phyloP scores from a whole-genome alignment of 164 flowering plant genomes.

The Chimonanthus praecox region DNA sequence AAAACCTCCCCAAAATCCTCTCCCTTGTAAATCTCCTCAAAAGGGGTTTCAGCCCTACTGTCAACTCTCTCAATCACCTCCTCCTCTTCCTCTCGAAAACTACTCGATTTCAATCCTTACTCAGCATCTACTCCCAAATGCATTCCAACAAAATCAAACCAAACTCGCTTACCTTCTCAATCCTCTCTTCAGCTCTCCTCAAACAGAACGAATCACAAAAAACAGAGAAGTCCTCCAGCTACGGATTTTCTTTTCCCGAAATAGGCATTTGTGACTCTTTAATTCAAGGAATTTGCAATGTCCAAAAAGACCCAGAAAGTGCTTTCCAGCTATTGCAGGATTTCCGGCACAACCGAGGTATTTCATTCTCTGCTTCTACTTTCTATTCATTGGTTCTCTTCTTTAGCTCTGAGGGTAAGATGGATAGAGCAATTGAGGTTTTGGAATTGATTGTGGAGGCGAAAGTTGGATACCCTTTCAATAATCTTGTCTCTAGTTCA shows the following conservation, averaged over 20 bases:
- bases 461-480: constrained; percentile 37
- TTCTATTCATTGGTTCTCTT: constrained; percentile 41
- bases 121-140: constrained; percentile 44
- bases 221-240: constrained; percentile 36
- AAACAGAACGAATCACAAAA: constrained; percentile 36
- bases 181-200: constrained; percentile 40
- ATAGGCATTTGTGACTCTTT: constrained; percentile 44
- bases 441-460: constrained; percentile 49
- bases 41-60: constrained; percentile 52
- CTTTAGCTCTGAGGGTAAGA: constrained; percentile 39
- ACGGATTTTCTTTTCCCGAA: constrained; percentile 10
- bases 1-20: constrained; percentile 15
- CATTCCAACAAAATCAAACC: constrained; percentile 29
- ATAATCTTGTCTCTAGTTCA: constrained; percentile 59
- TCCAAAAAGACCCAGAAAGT: constrained; percentile 43
- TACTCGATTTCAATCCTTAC: constrained; percentile 22
- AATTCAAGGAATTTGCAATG: constrained; percentile 37
- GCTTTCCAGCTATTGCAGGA: constrained; percentile 35
- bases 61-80: constrained; percentile 33
- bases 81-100: constrained; percentile 36
- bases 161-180: constrained; percentile 31
- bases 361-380: constrained; percentile 39
- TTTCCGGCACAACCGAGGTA: constrained; percentile 35
- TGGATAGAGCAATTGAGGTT: constrained; percentile 55
- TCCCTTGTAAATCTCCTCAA: constrained; percentile 50